Conservation (phyloP, 768 basidiomycete species). For the Termitomyces heimii region DNA sequence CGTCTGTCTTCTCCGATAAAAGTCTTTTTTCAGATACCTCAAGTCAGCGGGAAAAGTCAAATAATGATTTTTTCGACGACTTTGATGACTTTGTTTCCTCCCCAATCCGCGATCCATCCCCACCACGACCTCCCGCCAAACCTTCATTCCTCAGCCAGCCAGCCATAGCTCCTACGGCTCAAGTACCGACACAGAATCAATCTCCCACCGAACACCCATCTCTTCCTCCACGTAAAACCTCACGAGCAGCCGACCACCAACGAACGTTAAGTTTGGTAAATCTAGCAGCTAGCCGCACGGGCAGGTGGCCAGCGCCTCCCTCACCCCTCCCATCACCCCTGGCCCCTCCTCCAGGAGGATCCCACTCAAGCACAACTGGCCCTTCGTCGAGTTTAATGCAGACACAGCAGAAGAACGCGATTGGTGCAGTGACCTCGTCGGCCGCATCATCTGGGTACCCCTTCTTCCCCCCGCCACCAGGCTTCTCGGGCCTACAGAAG, state of each 20-base stretch:
- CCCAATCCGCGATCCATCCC: slow-evolving; percentile 38
- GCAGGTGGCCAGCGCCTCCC: slow-evolving; percentile 35
- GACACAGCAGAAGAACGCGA: slow-evolving; percentile 20
- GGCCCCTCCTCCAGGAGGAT: slow-evolving; percentile 17
- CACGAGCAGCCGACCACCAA: slow-evolving; percentile 42
- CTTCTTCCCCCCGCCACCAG: slow-evolving; percentile 9
- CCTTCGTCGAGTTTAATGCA: slow-evolving; percentile 18
- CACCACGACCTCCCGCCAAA: slow-evolving; percentile 37
- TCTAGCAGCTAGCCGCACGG: slow-evolving; percentile 43
- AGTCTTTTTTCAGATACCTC: slow-evolving; percentile 15
- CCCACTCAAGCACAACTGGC: slow-evolving; percentile 3
- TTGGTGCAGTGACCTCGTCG: slow-evolving; percentile 19
- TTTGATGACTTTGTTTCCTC: slow-evolving; percentile 32
- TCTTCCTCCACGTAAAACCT: slow-evolving; percentile 19
- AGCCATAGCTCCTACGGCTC: background rate
- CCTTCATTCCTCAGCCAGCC: slow-evolving; percentile 6
- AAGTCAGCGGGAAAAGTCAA: slow-evolving; percentile 1
- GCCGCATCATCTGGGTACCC: slow-evolving; percentile 8
- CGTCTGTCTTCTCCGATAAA: slow-evolving; percentile 17
- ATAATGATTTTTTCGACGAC: slow-evolving; percentile 15
- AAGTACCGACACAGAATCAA: background rate
- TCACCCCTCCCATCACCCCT: slow-evolving; percentile 18
- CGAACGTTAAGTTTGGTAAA: slow-evolving; percentile 56
- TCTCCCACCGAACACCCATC: slow-evolving; percentile 12
- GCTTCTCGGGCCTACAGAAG: slow-evolving; percentile 5